phyloP scores from a whole-genome alignment of 2,329 filamentous ascomycete species.

The Monosporascus sp. region DNA sequence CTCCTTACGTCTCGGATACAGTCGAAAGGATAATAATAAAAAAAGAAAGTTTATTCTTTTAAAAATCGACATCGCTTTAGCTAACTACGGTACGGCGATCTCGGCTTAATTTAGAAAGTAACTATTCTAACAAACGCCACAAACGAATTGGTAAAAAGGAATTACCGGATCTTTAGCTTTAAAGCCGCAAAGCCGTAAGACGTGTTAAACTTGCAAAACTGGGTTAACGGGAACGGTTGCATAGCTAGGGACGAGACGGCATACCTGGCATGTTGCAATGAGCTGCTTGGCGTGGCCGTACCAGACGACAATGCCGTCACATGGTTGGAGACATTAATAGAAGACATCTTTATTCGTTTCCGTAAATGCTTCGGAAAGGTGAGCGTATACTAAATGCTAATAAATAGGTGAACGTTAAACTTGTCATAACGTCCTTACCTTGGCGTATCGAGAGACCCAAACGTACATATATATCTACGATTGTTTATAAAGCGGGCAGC shows the following conservation, averaged over 20 bases:
- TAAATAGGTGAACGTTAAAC: too few species aligned
- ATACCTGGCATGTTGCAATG: too few species aligned
- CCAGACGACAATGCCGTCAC: too few species aligned
- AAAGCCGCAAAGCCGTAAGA: neutral
- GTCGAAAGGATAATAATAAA: constrained; percentile 2
- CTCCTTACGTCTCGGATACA: constrained; percentile 3
- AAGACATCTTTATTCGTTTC: too few species aligned
- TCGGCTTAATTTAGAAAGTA: neutral
- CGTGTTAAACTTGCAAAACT: neutral
- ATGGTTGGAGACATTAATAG: too few species aligned
- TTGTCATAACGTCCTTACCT: too few species aligned
- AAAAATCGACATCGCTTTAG: constrained; percentile 3
- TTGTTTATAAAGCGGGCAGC: too few species aligned
- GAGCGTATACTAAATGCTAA: constrained; percentile 7
- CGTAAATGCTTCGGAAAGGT: constrained; percentile 4
- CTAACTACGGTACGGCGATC: constrained; percentile 6
- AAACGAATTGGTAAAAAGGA: constrained; percentile 4
- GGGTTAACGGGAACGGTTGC: too few species aligned
- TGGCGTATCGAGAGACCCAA: too few species aligned
- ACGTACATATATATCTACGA: too few species aligned
- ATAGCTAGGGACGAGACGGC: too few species aligned
- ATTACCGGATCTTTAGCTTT: neutral
- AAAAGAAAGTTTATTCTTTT: constrained; percentile 1
- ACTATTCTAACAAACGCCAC: neutral
- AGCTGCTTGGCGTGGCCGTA: too few species aligned